These are phyloP conservation scores for California macrophylla DNA, from an alignment of 441 rosid genomes.

Conservation along the genomic window DNA sequence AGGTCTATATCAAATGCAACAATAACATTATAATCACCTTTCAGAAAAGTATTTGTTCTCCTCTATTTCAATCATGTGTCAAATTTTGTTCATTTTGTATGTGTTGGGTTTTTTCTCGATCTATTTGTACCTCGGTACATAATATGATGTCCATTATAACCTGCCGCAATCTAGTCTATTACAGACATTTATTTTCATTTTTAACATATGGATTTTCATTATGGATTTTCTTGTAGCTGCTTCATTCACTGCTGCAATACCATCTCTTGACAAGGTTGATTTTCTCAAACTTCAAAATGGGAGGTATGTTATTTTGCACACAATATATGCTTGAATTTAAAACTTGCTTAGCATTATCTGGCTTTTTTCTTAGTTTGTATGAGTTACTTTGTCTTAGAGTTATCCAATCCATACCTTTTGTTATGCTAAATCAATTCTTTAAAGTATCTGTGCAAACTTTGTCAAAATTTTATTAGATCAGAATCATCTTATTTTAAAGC, in stretches of 20 bases:
- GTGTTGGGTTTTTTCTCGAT: background rate
- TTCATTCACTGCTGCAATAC: conserved; percentile 41
- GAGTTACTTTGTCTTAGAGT: background rate
- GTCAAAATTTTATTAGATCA: background rate
- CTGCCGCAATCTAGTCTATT: background rate
- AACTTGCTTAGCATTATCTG: background rate
- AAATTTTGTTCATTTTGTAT: conserved; percentile 1
- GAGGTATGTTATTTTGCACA: conserved; percentile 38
- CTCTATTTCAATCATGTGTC: background rate
- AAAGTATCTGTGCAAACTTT: background rate
- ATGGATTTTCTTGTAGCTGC: conserved; percentile 46
- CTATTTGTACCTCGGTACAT: conserved; percentile 12
- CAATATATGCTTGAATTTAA: background rate
- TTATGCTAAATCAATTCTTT: background rate
- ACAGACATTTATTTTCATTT: background rate
- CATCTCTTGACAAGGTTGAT: conserved; percentile 51
- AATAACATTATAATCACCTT: conserved; percentile 18
- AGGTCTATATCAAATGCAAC: conserved; percentile 33
- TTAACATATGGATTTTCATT: conserved; percentile 11
- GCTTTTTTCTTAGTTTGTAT: background rate
- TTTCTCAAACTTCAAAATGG: conserved; percentile 95
- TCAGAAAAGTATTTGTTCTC: conserved; percentile 8
- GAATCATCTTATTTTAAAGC: conserved; percentile 1
- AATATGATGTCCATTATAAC: conserved; percentile 3
- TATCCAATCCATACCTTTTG: conserved; percentile 5